Percentiles rank a stretch among this genome's conserved stretches.
phyloP scores from a whole-genome alignment of 805 yeast species.

The Wickerhamomyces mucosus region DNA sequence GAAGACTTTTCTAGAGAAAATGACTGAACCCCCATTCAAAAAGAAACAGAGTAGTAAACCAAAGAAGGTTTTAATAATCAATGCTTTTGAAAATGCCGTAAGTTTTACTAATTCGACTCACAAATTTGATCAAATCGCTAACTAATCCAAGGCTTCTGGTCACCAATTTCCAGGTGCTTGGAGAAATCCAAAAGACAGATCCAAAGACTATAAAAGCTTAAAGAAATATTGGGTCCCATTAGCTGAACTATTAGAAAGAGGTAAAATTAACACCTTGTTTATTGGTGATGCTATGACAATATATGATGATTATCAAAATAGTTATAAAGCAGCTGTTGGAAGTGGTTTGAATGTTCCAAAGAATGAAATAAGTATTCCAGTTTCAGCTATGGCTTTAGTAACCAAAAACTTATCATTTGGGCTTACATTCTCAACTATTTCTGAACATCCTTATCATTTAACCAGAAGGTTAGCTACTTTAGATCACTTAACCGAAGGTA shows the following conservation, averaged over 20 bases:
- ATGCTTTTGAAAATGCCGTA: slow-evolving; percentile 10
- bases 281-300: slow-evolving; percentile 29
- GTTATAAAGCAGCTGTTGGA: background rate
- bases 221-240: slow-evolving; percentile 26
- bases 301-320: slow-evolving; percentile 23
- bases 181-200: slow-evolving; percentile 5
- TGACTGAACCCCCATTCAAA: slow-evolving; percentile 2
- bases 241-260: slow-evolving; percentile 26
- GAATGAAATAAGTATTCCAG: slow-evolving; percentile 14
- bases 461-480: slow-evolving; percentile 30
- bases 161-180: slow-evolving; percentile 7
- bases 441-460: slow-evolving; percentile 30
- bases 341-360: background rate
- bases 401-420: slow-evolving; percentile 29
- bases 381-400: slow-evolving; percentile 32
- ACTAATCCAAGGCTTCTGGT: no score
- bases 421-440: slow-evolving; percentile 27
- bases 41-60: slow-evolving; percentile 2
- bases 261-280: slow-evolving; percentile 26
- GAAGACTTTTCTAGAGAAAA: no score
- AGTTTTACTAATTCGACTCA: no score
- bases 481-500: slow-evolving; percentile 30
- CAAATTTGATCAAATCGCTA: no score
- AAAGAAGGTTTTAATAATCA: slow-evolving; percentile 5
- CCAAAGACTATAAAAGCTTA: slow-evolving; percentile 7